Evolutionary conservation across 805 yeast species (phyloP).

Genomic region (Pichia exigua): DNA sequence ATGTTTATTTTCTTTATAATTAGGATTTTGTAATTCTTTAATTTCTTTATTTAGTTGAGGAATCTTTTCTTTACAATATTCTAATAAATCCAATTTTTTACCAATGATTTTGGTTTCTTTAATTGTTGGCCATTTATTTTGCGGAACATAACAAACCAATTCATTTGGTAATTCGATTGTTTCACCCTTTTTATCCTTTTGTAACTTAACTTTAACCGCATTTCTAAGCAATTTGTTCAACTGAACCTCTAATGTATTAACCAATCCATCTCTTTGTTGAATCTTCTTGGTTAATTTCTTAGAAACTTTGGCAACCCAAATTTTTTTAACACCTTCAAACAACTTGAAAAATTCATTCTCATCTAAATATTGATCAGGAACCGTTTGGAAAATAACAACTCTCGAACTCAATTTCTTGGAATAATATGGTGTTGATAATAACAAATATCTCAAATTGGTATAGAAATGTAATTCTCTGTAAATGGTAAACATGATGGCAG

Average conservation of each 20-base stretch:
- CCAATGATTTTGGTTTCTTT: conserved; percentile 38
- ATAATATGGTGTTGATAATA: conserved; percentile 72
- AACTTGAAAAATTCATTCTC: conserved; percentile 66
- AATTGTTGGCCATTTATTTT: conserved; percentile 59
- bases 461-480: conserved; percentile 80
- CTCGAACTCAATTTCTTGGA: conserved; percentile 68
- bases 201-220: conserved; percentile 56
- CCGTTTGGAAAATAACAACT: conserved; percentile 77
- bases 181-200: conserved; percentile 60
- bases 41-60: conserved; percentile 53
- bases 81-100: conserved; percentile 55
- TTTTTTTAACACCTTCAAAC: conserved; percentile 74
- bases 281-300: conserved; percentile 48
- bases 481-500: conserved; percentile 58
- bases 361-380: conserved; percentile 65
- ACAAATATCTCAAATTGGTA: conserved; percentile 68
- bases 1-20: conserved; percentile 24
- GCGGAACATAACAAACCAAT: conserved; percentile 52
- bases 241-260: conserved; percentile 58
- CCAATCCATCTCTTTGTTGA: conserved; percentile 50
- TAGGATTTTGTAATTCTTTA: conserved; percentile 40
- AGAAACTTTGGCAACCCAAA: conserved; percentile 70
- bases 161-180: conserved; percentile 38
- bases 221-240: conserved; percentile 47
- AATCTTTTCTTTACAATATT: conserved; percentile 47